Evolutionary conservation across 2,329 filamentous ascomycete species (phyloP), one percentile per base, ranked within the genome.

Genomic region (Phialemonium atrogriseum): DNA sequence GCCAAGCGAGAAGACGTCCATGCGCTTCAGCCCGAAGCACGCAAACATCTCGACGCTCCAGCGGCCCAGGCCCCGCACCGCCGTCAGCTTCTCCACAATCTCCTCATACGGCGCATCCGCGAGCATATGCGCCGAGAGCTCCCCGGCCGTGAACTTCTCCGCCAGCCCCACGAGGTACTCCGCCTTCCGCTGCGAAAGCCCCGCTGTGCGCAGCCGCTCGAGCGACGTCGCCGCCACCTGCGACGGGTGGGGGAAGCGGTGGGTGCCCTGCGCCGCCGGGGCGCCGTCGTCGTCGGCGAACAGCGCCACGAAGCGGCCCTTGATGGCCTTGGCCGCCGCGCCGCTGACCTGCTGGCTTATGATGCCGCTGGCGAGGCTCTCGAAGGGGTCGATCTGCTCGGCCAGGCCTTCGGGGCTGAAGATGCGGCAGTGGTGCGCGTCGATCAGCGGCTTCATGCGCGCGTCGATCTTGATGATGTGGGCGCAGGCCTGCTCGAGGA

Each of bases 11-110:
- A 96, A 94, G 14, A 98, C 84, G 59, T 98, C 89, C 69, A 87
- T 81, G 10, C 88, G 70, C 68, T 95, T 96, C 24, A 98, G 65
- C n/a, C 77, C 84, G 58, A 98, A 96, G 57, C 84, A 86, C 30
- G 88, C 85, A 65, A 98, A 98, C 91, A 98, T 96, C 64, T 95
- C 88, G 10, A 94, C 87, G 28, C 80, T 88, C 91, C 91, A 96
- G 33, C 70, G 71, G 0, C 91, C 91, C 30, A 96, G 60, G 0
- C 91, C 91, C 8, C 89, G 71, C 5, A 98, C 87, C 1, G 87
- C 84, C 28, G 83, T 85, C 28, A 98, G 66, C 53, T 73, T 80
- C 55, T 83, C 74, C 41, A 95, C 67, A 7, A 98, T 71, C 44
- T 94, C 84, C 30, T 94, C 88, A 53, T 98, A 91, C 5, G 77